These are phyloP conservation scores for Russula ochroleuca DNA, from an alignment of 768 basidiomycete species.

Conservation along the genomic window DNA sequence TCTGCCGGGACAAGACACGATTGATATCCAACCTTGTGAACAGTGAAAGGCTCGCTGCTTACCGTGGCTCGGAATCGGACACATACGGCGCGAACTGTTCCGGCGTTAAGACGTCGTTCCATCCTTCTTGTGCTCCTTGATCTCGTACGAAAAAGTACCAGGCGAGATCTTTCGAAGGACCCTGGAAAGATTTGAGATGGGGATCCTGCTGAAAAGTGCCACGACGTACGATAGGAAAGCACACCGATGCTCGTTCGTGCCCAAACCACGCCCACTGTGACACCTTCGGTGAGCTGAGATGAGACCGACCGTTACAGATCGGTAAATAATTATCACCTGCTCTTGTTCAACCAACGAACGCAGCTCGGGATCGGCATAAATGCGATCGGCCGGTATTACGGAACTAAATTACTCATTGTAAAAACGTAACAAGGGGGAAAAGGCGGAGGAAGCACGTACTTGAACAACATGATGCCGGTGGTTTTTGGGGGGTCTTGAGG, in stretches of 20 bases:
- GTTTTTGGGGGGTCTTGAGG: conserved; percentile 19
- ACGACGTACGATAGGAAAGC: conserved; percentile 24
- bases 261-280: conserved; percentile 28
- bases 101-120: conserved; percentile 22
- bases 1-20: conserved; percentile 4
- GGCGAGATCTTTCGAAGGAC: conserved; percentile 25
- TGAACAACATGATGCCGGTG: conserved; percentile 31
- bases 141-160: conserved; percentile 31
- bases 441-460: conserved; percentile 27
- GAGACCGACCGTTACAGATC: background rate
- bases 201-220: background rate
- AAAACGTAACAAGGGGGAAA: background rate
- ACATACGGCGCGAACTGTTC: conserved; percentile 20
- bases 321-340: conserved; percentile 12
- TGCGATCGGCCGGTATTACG: conserved; percentile 23
- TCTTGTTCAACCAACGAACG: conserved; percentile 19
- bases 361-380: conserved; percentile 24
- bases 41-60: background rate
- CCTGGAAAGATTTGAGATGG: background rate
- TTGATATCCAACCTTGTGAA: background rate
- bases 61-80: conserved; percentile 25
- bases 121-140: conserved; percentile 19
- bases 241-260: conserved; percentile 26
- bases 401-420: conserved; percentile 9
- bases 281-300: conserved; percentile 5